Evolutionary conservation across 306 rosid species (phyloP), one percentile per base, ranked within the genome.

Genomic region (Quercus mongolica): DNA sequence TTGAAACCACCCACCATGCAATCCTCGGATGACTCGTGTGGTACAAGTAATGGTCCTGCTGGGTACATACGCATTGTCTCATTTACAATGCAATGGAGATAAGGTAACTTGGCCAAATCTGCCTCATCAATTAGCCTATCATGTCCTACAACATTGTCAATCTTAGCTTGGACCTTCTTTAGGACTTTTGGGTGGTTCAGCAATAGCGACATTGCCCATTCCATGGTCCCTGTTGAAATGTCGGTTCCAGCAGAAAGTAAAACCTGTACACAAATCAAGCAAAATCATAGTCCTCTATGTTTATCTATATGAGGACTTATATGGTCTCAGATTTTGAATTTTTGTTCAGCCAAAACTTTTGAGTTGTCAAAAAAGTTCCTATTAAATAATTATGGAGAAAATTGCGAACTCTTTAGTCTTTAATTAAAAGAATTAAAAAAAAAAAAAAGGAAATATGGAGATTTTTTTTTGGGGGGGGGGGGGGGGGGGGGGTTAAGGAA

Each of bases 1-100:
- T 63, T 21, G 64, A 65, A 78, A 2, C 91, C 89, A 1, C 76
- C 78, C 6, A 85, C 80, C 0, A 5, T 41, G 57, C 89, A 85
- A 5, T 85, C 83, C 19, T 77, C 75, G 0, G 87, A 80, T 11
- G 89, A 80, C 75, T 85, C 84, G 33, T 82, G 85, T 0, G 87
- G 89, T 0, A 18, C 38, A 67, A 84, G 56, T 3, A 83, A 26
- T 46, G 89, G 87, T 3, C 54, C 82, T 4, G 80, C 64, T 8
- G 89, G 91, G 56, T 46, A 80, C 77, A 87, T 64, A 8, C 87
- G 70, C 1, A 87, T 59, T 7, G 91, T 87, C 61, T 85, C 89
- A 6, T 67, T 56, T 31, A 87, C 49, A 30, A 85, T 71, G 56
- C 82, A 30, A 33, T 38, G 75, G 2, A 85, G 81, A 46, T 80